Percentiles rank a stretch among this genome's conserved stretches.
Evolutionary conservation across 2,329 filamentous ascomycete genomes (phyloP).

Genomic region (Niveomyces coronatus): DNA sequence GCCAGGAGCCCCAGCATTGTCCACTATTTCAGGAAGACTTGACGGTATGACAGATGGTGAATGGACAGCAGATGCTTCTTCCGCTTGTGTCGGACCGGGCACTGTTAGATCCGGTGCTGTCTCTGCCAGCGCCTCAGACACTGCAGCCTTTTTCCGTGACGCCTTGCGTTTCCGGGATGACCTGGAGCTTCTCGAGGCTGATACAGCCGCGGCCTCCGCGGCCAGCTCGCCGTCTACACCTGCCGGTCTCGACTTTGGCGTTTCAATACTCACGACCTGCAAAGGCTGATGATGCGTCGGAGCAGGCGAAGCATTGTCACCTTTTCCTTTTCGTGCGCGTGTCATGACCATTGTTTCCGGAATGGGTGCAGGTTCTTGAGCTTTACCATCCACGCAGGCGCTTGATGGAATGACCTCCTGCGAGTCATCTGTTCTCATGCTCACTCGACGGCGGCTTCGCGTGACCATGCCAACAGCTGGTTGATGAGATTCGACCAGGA

Average conservation of each 20-base stretch:
- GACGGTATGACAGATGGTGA: constrained; percentile 1
- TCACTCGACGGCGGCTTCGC: constrained; percentile 8
- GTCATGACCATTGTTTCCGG: not conserved
- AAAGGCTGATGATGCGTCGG: not conserved
- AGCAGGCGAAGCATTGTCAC: not conserved
- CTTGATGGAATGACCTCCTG: constrained; percentile 9
- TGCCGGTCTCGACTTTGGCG: not conserved
- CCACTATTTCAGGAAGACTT: not conserved
- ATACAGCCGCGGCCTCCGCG: not conserved
- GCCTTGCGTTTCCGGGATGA: constrained; percentile 4
- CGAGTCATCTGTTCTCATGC: not conserved
- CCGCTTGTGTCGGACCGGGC: constrained; percentile 1
- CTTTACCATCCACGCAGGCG: constrained; percentile 1
- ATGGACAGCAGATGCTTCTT: not conserved
- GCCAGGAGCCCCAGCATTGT: not conserved
- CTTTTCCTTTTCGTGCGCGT: not conserved
- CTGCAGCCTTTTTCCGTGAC: constrained; percentile 5
- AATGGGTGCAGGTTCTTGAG: not conserved
- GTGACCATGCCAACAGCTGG: constrained; percentile 6
- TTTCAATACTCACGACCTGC: not conserved
- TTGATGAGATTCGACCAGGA: not conserved
- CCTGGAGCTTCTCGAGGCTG: not conserved
- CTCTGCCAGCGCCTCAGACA: not conserved
- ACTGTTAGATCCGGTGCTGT: not conserved
- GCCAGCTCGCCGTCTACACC: not conserved